A percentile compares a stretch with the other conserved stretches of the same genome.
Evolutionary conservation across 164 flowering plant species (phyloP).

Genomic region (Macadamia tetraphylla): DNA sequence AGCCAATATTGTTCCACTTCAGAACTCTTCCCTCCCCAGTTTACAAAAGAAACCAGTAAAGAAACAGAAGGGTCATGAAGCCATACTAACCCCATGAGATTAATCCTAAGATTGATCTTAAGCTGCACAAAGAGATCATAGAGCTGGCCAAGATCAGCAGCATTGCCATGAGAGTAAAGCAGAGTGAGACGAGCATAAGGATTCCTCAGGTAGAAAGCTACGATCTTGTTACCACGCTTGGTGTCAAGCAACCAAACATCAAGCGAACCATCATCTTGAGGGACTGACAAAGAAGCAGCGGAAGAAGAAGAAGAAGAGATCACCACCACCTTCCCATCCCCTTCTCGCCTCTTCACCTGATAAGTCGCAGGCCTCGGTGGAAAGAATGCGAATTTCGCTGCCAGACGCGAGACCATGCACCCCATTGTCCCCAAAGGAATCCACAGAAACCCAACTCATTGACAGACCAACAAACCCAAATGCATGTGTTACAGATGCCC

Average conservation of each 20-base stretch:
- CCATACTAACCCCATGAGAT: constrained; percentile 73
- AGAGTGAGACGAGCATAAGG: constrained; percentile 84
- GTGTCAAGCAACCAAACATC: constrained; percentile 68
- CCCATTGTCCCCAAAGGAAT: constrained; percentile 49
- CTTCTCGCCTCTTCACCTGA: constrained; percentile 42
- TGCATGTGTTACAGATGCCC: constrained; percentile 15
- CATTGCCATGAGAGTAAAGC: constrained; percentile 95
- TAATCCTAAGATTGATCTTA: constrained; percentile 85
- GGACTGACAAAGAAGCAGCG: constrained; percentile 23
- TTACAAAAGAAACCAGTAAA: neutral
- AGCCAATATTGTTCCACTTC: neutral
- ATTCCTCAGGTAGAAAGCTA: constrained; percentile 69
- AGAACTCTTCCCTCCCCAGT: neutral
- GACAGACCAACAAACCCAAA: constrained; percentile 19
- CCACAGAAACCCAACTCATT: constrained; percentile 30
- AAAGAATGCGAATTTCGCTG: constrained; percentile 83
- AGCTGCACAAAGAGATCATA: constrained; percentile 93
- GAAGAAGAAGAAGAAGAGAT: constrained; percentile 11
- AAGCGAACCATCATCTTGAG: constrained; percentile 46
- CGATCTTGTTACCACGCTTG: constrained; percentile 77
- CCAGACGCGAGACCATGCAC: constrained; percentile 60
- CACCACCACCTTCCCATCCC: constrained; percentile 43
- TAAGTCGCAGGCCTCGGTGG: constrained; percentile 88
- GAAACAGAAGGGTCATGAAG: neutral
- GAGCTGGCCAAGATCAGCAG: constrained; percentile 93